Conservation (phyloP, 345 rosid genomes). For the Streptanthus diversifolius region DNA sequence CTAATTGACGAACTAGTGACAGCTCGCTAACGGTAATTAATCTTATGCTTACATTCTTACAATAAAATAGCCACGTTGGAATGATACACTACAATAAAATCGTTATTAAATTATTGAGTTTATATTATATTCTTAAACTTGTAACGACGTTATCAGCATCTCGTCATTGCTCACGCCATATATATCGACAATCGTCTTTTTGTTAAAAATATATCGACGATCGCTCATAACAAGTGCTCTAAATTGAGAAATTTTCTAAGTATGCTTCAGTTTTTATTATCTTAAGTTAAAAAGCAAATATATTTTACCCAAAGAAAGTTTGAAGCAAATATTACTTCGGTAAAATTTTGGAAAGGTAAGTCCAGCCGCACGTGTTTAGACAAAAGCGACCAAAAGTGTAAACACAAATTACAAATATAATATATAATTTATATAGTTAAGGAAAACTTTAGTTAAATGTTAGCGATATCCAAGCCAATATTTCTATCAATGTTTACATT, state of each 20-base stretch:
- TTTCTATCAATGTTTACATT: neutral
- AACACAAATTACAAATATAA: neutral
- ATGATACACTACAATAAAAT: neutral
- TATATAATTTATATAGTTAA: neutral
- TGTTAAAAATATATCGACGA: neutral
- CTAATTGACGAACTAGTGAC: neutral
- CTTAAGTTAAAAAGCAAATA: too few species aligned
- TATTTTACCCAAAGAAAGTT: too few species aligned
- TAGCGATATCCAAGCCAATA: neutral
- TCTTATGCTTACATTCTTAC: neutral
- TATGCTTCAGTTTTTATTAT: neutral
- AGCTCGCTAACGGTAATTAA: neutral
- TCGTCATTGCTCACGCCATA: slow-evolving; percentile 9
- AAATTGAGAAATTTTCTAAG: neutral
- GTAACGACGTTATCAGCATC: neutral
- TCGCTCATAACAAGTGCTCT: neutral
- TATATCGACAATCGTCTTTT: neutral
- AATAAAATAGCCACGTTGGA: neutral
- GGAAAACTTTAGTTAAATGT: neutral
- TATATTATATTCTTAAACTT: neutral
- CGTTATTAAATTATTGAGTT: neutral
- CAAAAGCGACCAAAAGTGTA: neutral
- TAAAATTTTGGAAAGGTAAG: neutral
- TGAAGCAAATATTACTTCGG: neutral
- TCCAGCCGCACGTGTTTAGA: neutral